Evolutionary conservation across 2,329 filamentous ascomycete genomes (phyloP), one percentile per base, ranked within the genome.

Genomic region (Ceratocystis smalleyi): DNA sequence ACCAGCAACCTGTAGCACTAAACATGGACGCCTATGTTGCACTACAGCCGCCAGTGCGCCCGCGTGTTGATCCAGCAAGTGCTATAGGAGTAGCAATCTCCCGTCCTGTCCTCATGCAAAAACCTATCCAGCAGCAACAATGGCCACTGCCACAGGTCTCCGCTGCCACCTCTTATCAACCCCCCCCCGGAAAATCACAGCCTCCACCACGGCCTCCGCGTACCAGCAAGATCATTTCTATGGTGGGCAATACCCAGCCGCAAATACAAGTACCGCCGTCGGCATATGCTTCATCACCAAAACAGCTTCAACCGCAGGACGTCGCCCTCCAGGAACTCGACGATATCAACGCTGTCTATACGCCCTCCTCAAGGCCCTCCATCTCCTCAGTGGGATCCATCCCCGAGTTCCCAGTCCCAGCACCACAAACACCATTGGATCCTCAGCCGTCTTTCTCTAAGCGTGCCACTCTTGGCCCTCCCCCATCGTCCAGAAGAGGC

Each of bases 181-280:
- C 80, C 63, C 78, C 80, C 17, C 73, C 77, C n/a, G 77, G 77
- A 57, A 75, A 76, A 67, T 77, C 77, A 27, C 55, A 60, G 47
- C 77, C 81, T 27, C 83, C 83, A 22, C 80, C 79, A 70, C 77
- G 83, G 67, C 83, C 83, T 8, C 81, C 81, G 10, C 78, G 83
- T 45, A 83, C 83, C 6, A 85, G 82, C 68, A 66, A 66, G 40
- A 43, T 62, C 27, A 61, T 66, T 49, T 66, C 72, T 80, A 82
- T 47, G 77, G 75, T 65, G 70, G 82, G 15, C 80, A 84, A 71
- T 80, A 83, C 5, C 78, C 76, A 24, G 82, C 79, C 0, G 81
- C 82, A 7, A 73, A 3, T 83, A 84, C 63, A 78, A 78, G 64
- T 78, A 78, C 64, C 51, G 5, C 12, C 51, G 3, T 57, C 54